Percentiles rank a stretch among this genome's conserved stretches.
Evolutionary conservation across 345 rosid genomes (phyloP).

Genomic region (Ricinus communis): DNA sequence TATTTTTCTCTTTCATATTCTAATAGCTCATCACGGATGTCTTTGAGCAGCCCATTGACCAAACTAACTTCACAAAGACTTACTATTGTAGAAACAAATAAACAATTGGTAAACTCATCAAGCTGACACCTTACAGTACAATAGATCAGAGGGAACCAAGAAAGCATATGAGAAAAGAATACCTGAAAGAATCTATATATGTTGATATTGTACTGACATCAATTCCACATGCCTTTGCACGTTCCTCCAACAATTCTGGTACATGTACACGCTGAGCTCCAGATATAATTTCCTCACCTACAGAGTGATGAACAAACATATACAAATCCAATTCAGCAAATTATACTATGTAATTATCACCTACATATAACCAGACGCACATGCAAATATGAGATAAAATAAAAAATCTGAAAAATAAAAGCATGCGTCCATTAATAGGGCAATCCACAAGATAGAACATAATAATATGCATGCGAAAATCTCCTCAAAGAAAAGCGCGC

Average conservation of each 20-base stretch:
- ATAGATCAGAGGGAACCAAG: neutral
- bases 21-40: neutral
- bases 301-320: neutral
- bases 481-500: neutral
- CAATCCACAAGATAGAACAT: neutral
- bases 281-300: constrained; percentile 95
- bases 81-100: neutral
- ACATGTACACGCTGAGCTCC: constrained; percentile 95
- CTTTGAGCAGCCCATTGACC: neutral
- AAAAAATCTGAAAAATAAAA: neutral
- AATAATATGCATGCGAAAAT: neutral
- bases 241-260: constrained; percentile 67
- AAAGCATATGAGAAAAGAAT: neutral
- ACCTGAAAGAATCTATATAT: constrained; percentile 91
- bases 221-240: constrained; percentile 66
- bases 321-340: neutral
- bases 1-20: neutral
- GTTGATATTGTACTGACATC: constrained; percentile 72
- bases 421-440: neutral
- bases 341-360: neutral
- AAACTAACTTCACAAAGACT: neutral
- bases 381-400: neutral
- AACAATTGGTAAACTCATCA: neutral
- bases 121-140: neutral
- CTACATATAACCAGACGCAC: too few species aligned